Conservation (phyloP, 2,329 filamentous ascomycete species). For the Aphanocladium album region DNA sequence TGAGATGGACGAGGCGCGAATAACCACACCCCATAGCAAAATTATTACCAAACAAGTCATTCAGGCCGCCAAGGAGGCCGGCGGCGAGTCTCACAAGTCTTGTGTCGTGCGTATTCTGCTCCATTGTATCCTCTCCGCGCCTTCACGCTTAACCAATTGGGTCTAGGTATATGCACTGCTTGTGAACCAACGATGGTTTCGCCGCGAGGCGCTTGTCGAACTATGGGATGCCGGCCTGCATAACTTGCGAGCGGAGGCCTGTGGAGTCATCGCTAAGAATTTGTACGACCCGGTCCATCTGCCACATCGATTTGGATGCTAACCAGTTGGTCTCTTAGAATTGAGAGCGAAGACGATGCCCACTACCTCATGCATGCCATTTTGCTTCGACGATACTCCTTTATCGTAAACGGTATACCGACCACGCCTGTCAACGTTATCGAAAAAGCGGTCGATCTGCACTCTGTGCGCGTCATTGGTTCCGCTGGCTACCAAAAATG, state of each 20-base stretch:
- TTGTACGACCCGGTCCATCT: constrained; percentile 37
- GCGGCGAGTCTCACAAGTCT: constrained; percentile 64
- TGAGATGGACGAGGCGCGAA: constrained; percentile 70
- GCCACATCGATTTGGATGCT: background rate
- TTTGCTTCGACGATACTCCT: constrained; percentile 83
- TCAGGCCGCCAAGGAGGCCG: constrained; percentile 74
- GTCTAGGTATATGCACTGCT: constrained; percentile 66
- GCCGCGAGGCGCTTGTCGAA: constrained; percentile 70
- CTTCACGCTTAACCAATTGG: background rate
- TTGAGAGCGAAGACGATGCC: constrained; percentile 78
- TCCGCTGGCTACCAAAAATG: constrained; percentile 96
- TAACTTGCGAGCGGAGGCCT: constrained; percentile 70
- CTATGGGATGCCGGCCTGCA: constrained; percentile 91
- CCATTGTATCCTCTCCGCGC: too few relatives aligned
- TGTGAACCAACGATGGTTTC: constrained; percentile 69
- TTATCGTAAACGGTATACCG: constrained; percentile 64
- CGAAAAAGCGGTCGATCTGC: constrained; percentile 88
- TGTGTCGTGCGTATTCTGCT: constrained; percentile 56
- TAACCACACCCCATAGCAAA: constrained; percentile 77
- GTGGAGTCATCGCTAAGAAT: constrained; percentile 86
- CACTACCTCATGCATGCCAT: constrained; percentile 74
- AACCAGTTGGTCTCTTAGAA: constrained; percentile 44
- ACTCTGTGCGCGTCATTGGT: constrained; percentile 82
- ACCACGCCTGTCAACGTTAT: constrained; percentile 80
- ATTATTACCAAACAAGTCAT: constrained; percentile 80